Evolutionary conservation across 176 grass and related monocot species (phyloP).

Genomic region (Poa pratensis): DNA sequence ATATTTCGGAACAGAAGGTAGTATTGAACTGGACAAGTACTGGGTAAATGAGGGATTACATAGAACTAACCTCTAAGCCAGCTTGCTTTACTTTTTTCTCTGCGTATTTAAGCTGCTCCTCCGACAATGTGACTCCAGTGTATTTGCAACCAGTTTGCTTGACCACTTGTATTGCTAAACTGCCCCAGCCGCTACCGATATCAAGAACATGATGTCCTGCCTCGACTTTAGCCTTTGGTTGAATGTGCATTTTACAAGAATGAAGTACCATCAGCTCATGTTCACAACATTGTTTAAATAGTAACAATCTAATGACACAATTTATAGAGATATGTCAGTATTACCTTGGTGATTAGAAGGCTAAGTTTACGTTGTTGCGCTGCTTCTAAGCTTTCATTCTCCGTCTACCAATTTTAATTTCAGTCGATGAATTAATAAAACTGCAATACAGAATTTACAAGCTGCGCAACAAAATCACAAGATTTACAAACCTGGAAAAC

Average conservation of each 20-base stretch:
- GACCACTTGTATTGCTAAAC: constrained; percentile 25
- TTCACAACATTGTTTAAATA: not conserved
- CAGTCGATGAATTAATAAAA: constrained; percentile 8
- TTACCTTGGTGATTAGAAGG: constrained; percentile 21
- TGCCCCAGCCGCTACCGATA: constrained; percentile 10
- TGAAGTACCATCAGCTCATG: not conserved
- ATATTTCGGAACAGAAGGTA: too few species aligned
- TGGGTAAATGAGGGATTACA: not conserved
- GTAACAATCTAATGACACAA: not conserved
- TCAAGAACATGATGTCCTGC: constrained; percentile 22
- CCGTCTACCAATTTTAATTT: not conserved
- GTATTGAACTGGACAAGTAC: not conserved
- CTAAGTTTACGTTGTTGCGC: constrained; percentile 19
- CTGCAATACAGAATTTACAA: not conserved
- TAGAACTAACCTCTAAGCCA: constrained; percentile 21
- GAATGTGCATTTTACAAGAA: not conserved
- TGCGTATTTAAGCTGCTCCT: constrained; percentile 26
- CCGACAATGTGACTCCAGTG: constrained; percentile 25
- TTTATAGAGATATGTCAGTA: not conserved
- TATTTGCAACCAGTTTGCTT: constrained; percentile 27
- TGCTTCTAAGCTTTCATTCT: constrained; percentile 28
- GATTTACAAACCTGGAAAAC: constrained; percentile 15
- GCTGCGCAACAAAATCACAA: not conserved
- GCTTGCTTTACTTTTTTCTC: constrained; percentile 17
- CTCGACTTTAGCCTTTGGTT: not conserved